Evolutionary conservation across 306 rosid species (phyloP).

Genomic region (Trichosanthes cucumerina): DNA sequence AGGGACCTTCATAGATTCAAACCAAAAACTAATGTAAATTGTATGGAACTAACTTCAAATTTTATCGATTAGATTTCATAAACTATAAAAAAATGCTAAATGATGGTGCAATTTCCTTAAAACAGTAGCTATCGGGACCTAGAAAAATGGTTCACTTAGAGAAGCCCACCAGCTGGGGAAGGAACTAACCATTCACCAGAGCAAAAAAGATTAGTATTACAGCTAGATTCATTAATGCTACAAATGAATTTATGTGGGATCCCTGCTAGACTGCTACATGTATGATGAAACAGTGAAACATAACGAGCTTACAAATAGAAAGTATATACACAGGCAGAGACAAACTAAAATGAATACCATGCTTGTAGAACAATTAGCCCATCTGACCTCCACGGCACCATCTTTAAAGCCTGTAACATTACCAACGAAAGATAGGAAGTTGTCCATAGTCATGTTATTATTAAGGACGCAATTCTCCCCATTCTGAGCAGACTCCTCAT

Average conservation of each 20-base stretch:
- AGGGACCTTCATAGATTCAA: background rate
- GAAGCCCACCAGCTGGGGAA: background rate
- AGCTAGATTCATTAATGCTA: background rate
- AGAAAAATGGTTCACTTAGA: background rate
- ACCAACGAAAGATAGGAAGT: conserved; percentile 57
- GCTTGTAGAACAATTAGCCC: conserved; percentile 70
- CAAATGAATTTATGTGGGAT: background rate
- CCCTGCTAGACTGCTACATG: conserved; percentile 8
- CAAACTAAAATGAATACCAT: conserved; percentile 36
- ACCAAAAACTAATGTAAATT: background rate
- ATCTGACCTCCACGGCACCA: conserved; percentile 80
- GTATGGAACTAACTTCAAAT: background rate
- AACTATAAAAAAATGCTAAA: background rate
- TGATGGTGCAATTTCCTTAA: background rate
- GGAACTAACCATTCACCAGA: background rate
- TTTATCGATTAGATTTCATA: background rate
- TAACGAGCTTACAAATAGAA: background rate
- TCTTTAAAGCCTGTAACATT: conserved; percentile 49
- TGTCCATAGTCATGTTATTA: conserved; percentile 27
- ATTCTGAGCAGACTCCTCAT: conserved; percentile 24
- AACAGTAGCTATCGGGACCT: background rate
- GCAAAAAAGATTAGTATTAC: background rate
- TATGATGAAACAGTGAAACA: background rate
- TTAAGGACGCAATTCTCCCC: conserved; percentile 19
- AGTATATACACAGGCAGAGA: background rate